phyloP scores from a whole-genome alignment of 1,139 yeast species.

The Candida glucosophila region DNA sequence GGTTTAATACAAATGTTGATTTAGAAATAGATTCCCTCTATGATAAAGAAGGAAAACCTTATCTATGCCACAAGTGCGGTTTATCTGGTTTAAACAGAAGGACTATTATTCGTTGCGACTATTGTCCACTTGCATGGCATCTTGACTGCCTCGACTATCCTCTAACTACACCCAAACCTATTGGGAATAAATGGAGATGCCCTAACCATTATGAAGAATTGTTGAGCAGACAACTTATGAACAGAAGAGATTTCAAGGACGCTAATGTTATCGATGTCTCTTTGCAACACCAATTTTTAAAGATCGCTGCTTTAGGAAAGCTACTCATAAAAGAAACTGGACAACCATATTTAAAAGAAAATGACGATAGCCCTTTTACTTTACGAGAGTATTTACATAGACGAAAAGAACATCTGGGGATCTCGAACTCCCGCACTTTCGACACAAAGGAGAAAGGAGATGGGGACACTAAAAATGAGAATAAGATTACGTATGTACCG shows the following conservation, averaged over 20 bases:
- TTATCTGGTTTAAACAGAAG: conserved; percentile 50
- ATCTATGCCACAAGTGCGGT: conserved; percentile 71
- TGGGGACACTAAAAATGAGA: conserved; percentile 9
- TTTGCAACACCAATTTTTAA: conserved; percentile 26
- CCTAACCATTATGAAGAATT: conserved; percentile 75
- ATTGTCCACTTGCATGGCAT: conserved; percentile 86
- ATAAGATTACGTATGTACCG: no score
- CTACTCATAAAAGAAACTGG: conserved; percentile 62
- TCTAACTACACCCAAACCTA: conserved; percentile 60
- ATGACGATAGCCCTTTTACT: conserved; percentile 10
- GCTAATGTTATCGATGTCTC: conserved; percentile 47
- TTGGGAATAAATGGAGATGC: conserved; percentile 87
- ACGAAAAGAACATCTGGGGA: conserved; percentile 21
- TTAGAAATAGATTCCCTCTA: conserved; percentile 59
- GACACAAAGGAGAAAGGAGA: conserved; percentile 5
- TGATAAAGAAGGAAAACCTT: conserved; percentile 57
- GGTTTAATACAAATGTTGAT: conserved; percentile 32
- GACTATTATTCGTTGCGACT: conserved; percentile 69
- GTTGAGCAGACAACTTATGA: conserved; percentile 22
- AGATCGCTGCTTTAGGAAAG: conserved; percentile 38
- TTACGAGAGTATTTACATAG: conserved; percentile 25
- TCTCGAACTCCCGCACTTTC: conserved; percentile 11
- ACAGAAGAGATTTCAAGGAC: conserved; percentile 44
- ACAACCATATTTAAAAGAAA: conserved; percentile 39
- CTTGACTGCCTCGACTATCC: conserved; percentile 82